These are phyloP conservation scores for Coniella vitis DNA, from an alignment of 2,329 filamentous ascomycete genomes.

Conservation along the genomic window DNA sequence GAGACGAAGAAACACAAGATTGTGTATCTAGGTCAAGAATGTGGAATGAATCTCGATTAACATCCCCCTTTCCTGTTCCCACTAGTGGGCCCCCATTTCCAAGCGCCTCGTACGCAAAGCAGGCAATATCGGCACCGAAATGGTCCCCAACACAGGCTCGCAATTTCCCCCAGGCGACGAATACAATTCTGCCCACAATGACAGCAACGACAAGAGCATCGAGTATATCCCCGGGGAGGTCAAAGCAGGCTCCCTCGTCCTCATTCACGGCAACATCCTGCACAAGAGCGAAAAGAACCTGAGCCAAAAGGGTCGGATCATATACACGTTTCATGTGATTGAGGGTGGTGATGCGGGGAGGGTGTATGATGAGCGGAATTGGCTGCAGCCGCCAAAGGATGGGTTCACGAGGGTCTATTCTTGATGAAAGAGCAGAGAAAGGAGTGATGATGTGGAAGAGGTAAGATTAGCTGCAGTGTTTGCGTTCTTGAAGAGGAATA, in stretches of 20 bases:
- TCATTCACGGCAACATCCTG: constrained; percentile 92
- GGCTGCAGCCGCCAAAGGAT: constrained; percentile 76
- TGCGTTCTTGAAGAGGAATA: too few species aligned
- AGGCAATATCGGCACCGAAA: constrained; percentile 54
- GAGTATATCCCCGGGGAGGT: constrained; percentile 78
- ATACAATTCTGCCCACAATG: constrained; percentile 36
- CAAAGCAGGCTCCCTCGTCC: constrained; percentile 79
- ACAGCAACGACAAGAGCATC: constrained; percentile 35
- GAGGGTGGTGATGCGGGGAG: constrained; percentile 58
- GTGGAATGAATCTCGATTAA: too few species aligned
- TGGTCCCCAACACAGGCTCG: constrained; percentile 61
- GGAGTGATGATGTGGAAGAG: too few species aligned
- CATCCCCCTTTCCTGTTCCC: too few species aligned
- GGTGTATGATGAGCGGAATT: constrained; percentile 80
- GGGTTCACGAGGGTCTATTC: constrained; percentile 68
- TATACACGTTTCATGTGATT: constrained; percentile 97
- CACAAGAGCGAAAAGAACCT: constrained; percentile 95
- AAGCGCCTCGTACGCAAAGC: constrained; percentile 67
- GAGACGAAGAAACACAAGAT: too few species aligned
- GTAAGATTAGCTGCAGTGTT: background rate
- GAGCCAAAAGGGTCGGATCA: constrained; percentile 79
- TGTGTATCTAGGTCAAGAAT: too few species aligned
- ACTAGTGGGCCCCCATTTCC: constrained; percentile 54
- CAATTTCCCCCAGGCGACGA: constrained; percentile 51
- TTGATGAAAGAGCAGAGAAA: constrained; percentile 19